Percentiles rank a stretch among this genome's conserved stretches.
These are phyloP conservation scores for Trypanosoma melophagium DNA, from an alignment of 208 protist species.

Conservation along the genomic window DNA sequence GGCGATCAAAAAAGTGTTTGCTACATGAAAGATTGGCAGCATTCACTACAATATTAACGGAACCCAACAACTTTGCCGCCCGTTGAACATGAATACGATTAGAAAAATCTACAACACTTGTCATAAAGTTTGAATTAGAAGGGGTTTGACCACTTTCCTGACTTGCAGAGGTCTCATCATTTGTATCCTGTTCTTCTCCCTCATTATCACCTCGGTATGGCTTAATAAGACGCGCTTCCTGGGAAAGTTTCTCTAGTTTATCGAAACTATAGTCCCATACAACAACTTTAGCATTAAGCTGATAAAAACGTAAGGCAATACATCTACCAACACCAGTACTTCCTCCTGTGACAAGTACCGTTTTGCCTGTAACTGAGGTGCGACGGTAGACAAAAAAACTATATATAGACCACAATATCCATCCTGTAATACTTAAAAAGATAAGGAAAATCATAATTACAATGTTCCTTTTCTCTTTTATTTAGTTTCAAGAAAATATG, in stretches of 20 bases:
- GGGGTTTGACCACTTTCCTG: not conserved
- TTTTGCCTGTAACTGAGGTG: conserved; percentile 38
- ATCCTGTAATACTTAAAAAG: conserved; percentile 45
- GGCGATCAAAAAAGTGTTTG: conserved; percentile 40
- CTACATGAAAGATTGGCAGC: conserved; percentile 29
- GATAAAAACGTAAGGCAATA: conserved; percentile 47
- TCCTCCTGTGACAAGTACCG: conserved; percentile 63
- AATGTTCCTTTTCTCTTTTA: not conserved
- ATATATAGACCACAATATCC: conserved; percentile 52
- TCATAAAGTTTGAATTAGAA: not conserved
- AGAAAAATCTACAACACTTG: conserved; percentile 37
- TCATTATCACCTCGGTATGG: not conserved
- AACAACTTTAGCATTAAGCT: conserved; percentile 43
- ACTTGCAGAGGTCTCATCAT: not conserved
- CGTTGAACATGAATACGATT: conserved; percentile 53
- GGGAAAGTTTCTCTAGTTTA: conserved; percentile 48
- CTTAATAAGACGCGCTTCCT: conserved; percentile 28
- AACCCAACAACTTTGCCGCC: conserved; percentile 36
- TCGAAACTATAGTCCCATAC: conserved; percentile 61
- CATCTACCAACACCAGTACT: conserved; percentile 43
- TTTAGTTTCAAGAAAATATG: conserved; percentile 12
- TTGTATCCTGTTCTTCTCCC: not conserved
- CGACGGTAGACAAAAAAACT: conserved; percentile 41
- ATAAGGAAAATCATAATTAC: conserved; percentile 60
- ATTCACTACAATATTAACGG: conserved; percentile 53